Evolutionary conservation across 371 early-diverging fungal species (phyloP).

Genomic region (Rhizopus stolonifer): DNA sequence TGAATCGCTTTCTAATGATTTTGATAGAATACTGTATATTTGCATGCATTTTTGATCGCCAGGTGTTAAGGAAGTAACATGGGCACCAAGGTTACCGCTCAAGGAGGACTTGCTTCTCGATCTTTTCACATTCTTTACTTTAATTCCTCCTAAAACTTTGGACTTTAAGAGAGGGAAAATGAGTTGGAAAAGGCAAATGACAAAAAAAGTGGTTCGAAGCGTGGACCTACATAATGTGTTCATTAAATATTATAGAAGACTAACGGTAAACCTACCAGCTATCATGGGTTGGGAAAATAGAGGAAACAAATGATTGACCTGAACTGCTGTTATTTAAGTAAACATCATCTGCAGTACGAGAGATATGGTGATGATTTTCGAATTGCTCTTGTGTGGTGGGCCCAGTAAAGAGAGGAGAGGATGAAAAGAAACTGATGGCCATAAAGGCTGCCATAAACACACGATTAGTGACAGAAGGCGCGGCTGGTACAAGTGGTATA

Average conservation of each 20-base stretch:
- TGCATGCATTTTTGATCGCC: constrained; percentile 48
- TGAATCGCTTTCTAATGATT: constrained; percentile 22
- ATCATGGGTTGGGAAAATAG: constrained; percentile 26
- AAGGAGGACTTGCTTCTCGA: constrained; percentile 8
- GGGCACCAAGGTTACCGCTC: constrained; percentile 16
- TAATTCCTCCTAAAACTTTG: constrained; percentile 17
- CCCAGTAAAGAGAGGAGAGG: constrained; percentile 43
- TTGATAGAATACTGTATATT: constrained; percentile 33
- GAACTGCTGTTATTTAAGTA: not conserved
- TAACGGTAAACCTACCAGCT: constrained; percentile 26
- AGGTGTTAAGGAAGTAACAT: constrained; percentile 25
- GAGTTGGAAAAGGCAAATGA: constrained; percentile 32
- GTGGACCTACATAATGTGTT: constrained; percentile 20
- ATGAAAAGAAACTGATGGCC: constrained; percentile 44
- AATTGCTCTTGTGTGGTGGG: constrained; percentile 36
- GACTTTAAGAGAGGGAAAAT: constrained; percentile 33
- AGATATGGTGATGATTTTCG: constrained; percentile 43
- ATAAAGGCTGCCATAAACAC: constrained; percentile 52
- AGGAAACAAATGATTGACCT: constrained; percentile 3
- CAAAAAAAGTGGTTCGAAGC: constrained; percentile 32
- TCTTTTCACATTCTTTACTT: constrained; percentile 24
- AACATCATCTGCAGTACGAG: constrained; percentile 29
- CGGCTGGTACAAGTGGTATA: constrained; percentile 8
- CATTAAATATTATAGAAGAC: not conserved
- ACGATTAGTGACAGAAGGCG: constrained; percentile 25